Evolutionary conservation across 345 rosid species (phyloP).

Genomic region (Citrus hindsii): DNA sequence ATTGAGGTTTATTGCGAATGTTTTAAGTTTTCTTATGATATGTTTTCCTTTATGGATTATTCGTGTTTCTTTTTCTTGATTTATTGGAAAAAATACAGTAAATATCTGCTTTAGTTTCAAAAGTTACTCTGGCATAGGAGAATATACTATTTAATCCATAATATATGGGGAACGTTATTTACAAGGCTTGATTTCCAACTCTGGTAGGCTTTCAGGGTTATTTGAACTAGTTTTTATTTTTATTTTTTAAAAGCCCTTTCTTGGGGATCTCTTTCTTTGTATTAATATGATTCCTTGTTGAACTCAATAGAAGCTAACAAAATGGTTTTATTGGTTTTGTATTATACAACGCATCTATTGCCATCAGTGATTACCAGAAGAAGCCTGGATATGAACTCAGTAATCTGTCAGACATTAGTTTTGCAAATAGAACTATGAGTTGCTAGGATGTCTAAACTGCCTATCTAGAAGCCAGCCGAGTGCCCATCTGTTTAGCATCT

Average conservation of each 20-base stretch:
- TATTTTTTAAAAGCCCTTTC: background rate
- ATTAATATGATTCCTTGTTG: background rate
- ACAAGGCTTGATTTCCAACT: background rate
- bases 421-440: background rate
- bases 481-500: background rate
- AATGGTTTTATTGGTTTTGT: background rate
- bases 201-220: background rate
- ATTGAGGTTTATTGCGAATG: conserved; percentile 20
- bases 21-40: conserved; percentile 8
- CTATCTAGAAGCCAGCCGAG: background rate
- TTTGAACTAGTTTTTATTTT: background rate
- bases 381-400: background rate
- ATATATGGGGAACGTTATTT: background rate
- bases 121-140: background rate
- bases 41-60: conserved; percentile 3
- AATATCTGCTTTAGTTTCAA: conserved; percentile 3
- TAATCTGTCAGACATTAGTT: background rate
- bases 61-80: background rate
- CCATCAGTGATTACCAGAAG: background rate
- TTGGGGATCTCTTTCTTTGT: background rate
- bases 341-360: background rate
- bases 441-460: background rate
- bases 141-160: background rate
- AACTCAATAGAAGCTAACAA: background rate
- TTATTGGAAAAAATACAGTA: conserved; percentile 10